Conservation (phyloP, 2,329 filamentous ascomycete genomes). For the Dichotomopilus funicola region DNA sequence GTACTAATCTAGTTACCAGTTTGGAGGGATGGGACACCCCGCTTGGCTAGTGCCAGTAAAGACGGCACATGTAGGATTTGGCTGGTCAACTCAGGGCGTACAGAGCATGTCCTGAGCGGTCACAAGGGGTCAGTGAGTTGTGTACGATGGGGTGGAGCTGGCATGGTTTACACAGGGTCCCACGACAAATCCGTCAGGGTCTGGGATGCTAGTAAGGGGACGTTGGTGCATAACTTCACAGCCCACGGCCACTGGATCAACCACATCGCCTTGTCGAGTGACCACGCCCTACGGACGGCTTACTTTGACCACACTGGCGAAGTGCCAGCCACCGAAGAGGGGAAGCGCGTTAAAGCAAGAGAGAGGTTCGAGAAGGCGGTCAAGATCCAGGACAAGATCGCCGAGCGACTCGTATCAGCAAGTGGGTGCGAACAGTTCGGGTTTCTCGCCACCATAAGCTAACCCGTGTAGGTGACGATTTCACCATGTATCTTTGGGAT, state of each 20-base stretch:
- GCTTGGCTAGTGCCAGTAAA: conserved; percentile 81
- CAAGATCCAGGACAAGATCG: conserved; percentile 64
- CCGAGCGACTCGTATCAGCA: conserved; percentile 81
- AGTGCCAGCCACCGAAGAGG: conserved; percentile 61
- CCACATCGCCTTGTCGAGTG: conserved; percentile 86
- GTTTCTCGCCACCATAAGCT: background rate
- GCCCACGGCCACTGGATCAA: conserved; percentile 91
- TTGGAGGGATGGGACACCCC: conserved; percentile 65
- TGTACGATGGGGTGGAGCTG: conserved; percentile 90
- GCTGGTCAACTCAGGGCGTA: conserved; percentile 70
- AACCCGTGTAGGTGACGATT: conserved; percentile 57
- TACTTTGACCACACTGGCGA: conserved; percentile 76
- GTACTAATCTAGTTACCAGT: conserved; percentile 27
- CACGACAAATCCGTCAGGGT: conserved; percentile 91
- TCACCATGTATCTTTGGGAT: conserved; percentile 94
- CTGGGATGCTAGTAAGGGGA: conserved; percentile 77
- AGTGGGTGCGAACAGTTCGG: conserved; percentile 35
- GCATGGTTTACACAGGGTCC: conserved; percentile 73
- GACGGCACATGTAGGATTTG: conserved; percentile 84
- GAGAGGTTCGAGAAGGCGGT: conserved; percentile 82
- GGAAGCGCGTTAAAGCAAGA: conserved; percentile 67
- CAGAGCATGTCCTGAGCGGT: conserved; percentile 76
- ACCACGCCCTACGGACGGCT: conserved; percentile 78
- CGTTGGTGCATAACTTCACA: conserved; percentile 66
- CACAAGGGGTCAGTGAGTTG: conserved; percentile 87